These are phyloP conservation scores for Lunularia cruciata DNA, from an alignment of 225 moss, liverwort and hornwort species.

Conservation along the genomic window DNA sequence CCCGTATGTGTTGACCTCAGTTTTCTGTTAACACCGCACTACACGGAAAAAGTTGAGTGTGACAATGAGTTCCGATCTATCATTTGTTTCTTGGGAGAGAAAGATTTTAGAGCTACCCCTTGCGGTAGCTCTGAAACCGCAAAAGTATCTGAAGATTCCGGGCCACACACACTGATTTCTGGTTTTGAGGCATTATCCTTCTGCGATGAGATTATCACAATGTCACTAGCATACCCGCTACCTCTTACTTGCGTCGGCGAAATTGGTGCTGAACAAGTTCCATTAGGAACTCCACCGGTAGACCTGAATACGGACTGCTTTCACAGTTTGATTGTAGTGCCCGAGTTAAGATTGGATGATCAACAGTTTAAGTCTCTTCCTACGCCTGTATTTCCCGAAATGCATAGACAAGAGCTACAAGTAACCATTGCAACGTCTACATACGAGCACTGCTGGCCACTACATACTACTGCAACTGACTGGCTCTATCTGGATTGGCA, in stretches of 20 bases:
- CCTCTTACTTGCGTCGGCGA: conserved; percentile 3
- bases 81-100: conserved; percentile 1
- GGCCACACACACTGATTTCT: not conserved
- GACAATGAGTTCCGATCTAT: not conserved
- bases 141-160: not conserved
- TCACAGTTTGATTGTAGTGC: conserved; percentile 32
- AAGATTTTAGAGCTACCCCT: not conserved
- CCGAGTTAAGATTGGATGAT: conserved; percentile 39
- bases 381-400: conserved; percentile 15
- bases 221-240: not conserved
- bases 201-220: not conserved
- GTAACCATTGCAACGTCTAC: conserved; percentile 9
- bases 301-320: conserved; percentile 20
- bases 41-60: conserved; percentile 8
- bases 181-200: conserved; percentile 20
- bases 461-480: conserved; percentile 26
- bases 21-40: not conserved
- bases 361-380: conserved; percentile 33
- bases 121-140: not conserved
- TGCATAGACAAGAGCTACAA: not conserved
- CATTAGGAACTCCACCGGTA: conserved; percentile 1
- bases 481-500: conserved; percentile 50
- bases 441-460: conserved; percentile 10
- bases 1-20: not conserved
- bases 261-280: not conserved